Percentiles rank a stretch among this genome's conserved stretches.
phyloP scores from a whole-genome alignment of 2,329 filamentous ascomycete species.

The Verticillium zaregamsianum region DNA sequence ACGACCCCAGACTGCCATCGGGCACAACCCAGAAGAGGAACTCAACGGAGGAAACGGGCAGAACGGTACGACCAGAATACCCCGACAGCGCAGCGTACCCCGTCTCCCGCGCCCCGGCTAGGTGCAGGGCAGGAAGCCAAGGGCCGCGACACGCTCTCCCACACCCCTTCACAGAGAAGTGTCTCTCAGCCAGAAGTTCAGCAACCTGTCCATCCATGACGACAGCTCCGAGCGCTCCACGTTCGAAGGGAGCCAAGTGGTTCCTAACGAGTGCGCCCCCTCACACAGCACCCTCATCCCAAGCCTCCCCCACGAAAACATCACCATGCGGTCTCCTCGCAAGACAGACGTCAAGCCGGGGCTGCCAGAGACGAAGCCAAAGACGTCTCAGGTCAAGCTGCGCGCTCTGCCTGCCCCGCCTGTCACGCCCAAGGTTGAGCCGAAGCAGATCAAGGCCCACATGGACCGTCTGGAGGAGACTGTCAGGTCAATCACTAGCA shows the following conservation, averaged over 20 bases:
- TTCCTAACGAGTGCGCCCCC: slow-evolving; percentile 1
- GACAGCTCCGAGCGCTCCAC: slow-evolving; percentile 12
- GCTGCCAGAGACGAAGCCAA: background rate
- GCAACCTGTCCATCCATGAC: slow-evolving; percentile 34
- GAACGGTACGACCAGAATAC: slow-evolving; percentile 29
- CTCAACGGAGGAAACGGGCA: slow-evolving; percentile 24
- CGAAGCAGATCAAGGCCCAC: slow-evolving; percentile 9
- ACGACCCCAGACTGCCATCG: slow-evolving; percentile 35
- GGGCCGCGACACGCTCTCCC: background rate
- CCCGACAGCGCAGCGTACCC: slow-evolving; percentile 7
- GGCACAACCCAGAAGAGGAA: slow-evolving; percentile 33
- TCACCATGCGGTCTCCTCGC: background rate
- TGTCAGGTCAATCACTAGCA: slow-evolving; percentile 26
- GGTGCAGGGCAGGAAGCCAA: background rate
- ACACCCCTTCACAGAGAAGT: slow-evolving; percentile 33
- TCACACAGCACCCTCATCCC: background rate
- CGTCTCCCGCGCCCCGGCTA: slow-evolving; percentile 1
- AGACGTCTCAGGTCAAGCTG: background rate
- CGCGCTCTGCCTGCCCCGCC: background rate
- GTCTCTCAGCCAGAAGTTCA: slow-evolving; percentile 35
- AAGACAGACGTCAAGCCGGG: background rate
- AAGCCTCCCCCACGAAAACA: background rate
- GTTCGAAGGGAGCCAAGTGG: slow-evolving; percentile 42
- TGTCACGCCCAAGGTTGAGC: slow-evolving; percentile 1
- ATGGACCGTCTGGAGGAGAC: slow-evolving; percentile 20